These are phyloP conservation scores for Paecilomyces variotii DNA, from an alignment of 2,329 filamentous ascomycete genomes.

Conservation along the genomic window DNA sequence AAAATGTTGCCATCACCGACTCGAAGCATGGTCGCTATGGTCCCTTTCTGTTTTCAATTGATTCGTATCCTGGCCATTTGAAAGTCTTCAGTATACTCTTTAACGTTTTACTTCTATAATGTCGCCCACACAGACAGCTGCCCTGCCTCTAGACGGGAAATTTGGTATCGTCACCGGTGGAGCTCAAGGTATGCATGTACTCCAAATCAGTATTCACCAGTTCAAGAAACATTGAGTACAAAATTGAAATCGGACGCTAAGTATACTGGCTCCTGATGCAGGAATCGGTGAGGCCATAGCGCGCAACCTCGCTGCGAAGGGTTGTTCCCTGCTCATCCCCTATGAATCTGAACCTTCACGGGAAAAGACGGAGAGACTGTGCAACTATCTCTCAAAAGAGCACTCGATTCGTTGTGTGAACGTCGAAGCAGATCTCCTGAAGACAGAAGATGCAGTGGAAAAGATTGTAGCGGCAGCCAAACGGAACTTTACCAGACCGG, in stretches of 20 bases:
- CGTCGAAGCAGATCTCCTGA: conserved; percentile 65
- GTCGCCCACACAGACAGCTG: conserved; percentile 1
- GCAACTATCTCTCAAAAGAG: conserved; percentile 45
- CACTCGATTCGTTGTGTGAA: conserved; percentile 54
- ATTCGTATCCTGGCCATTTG: too few relatives aligned
- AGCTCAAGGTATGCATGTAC: conserved; percentile 54
- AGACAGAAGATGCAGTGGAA: conserved; percentile 49
- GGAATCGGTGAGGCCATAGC: conserved; percentile 67
- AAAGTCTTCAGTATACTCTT: not conserved
- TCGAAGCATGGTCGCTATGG: too few relatives aligned
- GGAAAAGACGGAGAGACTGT: conserved; percentile 45
- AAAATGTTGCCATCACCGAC: too few relatives aligned
- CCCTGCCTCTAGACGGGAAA: conserved; percentile 57
- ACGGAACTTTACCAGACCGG: conserved; percentile 45
- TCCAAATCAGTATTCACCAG: too few relatives aligned
- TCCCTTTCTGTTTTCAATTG: too few relatives aligned
- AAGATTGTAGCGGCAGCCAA: conserved; percentile 52
- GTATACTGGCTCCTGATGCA: conserved; percentile 24
- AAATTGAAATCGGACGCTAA: not conserved
- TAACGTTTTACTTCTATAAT: conserved; percentile 8
- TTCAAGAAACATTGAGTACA: too few relatives aligned
- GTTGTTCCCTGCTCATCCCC: conserved; percentile 60
- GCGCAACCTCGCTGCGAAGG: conserved; percentile 64
- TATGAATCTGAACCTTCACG: conserved; percentile 60
- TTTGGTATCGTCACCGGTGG: conserved; percentile 72